These are phyloP conservation scores for Strobilomyces confusus DNA, from an alignment of 768 basidiomycete genomes.

Conservation along the genomic window DNA sequence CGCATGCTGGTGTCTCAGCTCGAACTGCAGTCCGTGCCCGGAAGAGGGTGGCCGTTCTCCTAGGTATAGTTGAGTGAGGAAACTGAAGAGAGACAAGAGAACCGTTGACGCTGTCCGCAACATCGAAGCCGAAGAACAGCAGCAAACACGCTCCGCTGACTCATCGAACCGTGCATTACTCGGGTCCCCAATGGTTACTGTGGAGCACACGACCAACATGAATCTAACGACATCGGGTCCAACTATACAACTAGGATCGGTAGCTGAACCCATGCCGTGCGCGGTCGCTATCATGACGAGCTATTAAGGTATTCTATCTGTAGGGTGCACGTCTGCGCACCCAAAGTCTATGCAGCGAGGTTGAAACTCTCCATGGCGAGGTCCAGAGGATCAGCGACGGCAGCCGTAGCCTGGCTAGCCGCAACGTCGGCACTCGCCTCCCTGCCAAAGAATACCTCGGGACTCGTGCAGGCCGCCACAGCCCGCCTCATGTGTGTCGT, in stretches of 20 bases:
- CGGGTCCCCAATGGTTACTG: neutral
- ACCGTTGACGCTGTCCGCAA: constrained; percentile 44
- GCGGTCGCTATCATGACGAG: neutral
- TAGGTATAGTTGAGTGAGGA: constrained; percentile 13
- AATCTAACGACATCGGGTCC: neutral
- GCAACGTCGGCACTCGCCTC: constrained; percentile 33
- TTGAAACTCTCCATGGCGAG: constrained; percentile 58
- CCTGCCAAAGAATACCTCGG: constrained; percentile 81
- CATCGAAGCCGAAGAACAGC: constrained; percentile 15
- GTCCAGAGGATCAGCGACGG: constrained; percentile 53
- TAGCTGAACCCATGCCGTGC: neutral
- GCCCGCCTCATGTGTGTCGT: constrained; percentile 94
- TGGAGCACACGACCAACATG: neutral
- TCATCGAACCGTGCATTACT: constrained; percentile 14
- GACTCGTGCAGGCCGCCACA: constrained; percentile 90
- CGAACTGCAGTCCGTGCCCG: constrained; percentile 33
- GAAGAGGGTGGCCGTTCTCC: neutral
- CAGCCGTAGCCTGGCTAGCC: constrained; percentile 32
- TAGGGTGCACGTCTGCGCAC: neutral
- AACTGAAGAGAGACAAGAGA: constrained; percentile 40
- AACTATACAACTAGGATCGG: constrained; percentile 6
- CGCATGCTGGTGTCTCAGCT: constrained; percentile 61
- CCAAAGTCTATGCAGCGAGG: constrained; percentile 17
- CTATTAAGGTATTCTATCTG: constrained; percentile 14
- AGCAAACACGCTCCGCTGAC: constrained; percentile 10